Conservation (phyloP, 164 flowering plant genomes). For the Buxus sempervirens region DNA sequence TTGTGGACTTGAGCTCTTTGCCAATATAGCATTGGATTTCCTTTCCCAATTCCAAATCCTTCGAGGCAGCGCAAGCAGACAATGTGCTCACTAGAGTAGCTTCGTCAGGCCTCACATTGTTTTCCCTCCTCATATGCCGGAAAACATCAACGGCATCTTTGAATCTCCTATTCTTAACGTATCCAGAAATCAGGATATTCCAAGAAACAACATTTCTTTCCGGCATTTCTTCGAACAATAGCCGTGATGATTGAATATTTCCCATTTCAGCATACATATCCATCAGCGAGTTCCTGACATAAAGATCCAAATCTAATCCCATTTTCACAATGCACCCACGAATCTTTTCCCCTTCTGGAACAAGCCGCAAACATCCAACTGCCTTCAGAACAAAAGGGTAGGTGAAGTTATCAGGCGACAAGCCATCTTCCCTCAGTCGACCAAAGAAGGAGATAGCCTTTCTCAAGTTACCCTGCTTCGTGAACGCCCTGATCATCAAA, state of each 20-base stretch:
- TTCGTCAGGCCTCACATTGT: conserved; percentile 45
- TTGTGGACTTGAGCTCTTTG: conserved; percentile 37
- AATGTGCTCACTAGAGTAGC: conserved; percentile 68
- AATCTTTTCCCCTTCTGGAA: conserved; percentile 43
- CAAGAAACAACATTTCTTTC: conserved; percentile 62
- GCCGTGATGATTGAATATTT: conserved; percentile 10
- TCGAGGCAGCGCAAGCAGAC: conserved; percentile 60
- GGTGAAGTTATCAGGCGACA: conserved; percentile 69
- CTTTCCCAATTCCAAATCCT: conserved; percentile 59
- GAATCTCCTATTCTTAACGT: conserved; percentile 41
- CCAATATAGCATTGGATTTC: conserved; percentile 47
- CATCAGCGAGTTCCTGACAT: conserved; percentile 66
- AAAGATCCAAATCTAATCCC: conserved; percentile 56
- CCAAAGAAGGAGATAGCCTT: conserved; percentile 39
- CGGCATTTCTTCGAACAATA: conserved; percentile 66
- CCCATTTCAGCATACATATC: conserved; percentile 66
- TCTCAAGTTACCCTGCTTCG: conserved; percentile 32
- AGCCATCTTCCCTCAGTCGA: conserved; percentile 35
- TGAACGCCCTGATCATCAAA: conserved; percentile 53
- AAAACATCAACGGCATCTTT: conserved; percentile 48
- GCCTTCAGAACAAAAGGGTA: conserved; percentile 82
- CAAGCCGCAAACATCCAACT: conserved; percentile 42
- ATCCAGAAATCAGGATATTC: conserved; percentile 65
- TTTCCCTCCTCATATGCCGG: conserved; percentile 35
- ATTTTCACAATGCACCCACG: conserved; percentile 54